Conservation (phyloP, 495 filamentous ascomycete genomes). For the Hypoxylon fragiforme region DNA sequence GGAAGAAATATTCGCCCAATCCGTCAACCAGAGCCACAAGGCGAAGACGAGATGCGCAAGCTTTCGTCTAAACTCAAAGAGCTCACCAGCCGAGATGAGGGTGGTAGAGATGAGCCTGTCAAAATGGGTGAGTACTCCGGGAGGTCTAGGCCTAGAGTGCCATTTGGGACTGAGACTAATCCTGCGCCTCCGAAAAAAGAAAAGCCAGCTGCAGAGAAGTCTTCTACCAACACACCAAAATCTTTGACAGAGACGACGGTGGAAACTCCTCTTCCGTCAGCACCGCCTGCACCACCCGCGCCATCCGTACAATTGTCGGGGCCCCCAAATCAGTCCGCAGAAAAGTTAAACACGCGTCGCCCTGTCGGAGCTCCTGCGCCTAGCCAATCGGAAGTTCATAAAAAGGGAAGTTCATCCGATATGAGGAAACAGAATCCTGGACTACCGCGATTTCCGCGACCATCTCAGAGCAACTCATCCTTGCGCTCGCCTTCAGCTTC, state of each 20-base stretch:
- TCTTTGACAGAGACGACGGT: conserved; percentile 11
- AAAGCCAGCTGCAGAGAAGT: conserved; percentile 2
- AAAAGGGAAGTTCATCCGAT: conserved; percentile 27
- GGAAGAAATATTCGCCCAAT: conserved; percentile 35
- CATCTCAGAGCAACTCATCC: conserved; percentile 22
- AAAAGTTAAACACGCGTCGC: conserved; percentile 24
- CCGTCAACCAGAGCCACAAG: conserved; percentile 16
- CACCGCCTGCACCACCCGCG: neutral
- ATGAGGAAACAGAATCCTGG: conserved; percentile 11
- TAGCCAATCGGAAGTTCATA: conserved; percentile 17
- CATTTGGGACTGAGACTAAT: neutral
- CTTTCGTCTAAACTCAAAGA: conserved; percentile 21
- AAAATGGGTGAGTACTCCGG: neutral
- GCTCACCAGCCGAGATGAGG: conserved; percentile 13
- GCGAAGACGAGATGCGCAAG: conserved; percentile 30
- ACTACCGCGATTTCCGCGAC: conserved; percentile 21
- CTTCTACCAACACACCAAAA: conserved; percentile 2
- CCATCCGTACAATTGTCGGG: conserved; percentile 16
- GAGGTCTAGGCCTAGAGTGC: neutral
- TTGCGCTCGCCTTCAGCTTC: conserved; percentile 11
- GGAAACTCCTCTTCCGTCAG: too few relatives aligned
- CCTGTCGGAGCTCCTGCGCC: conserved; percentile 19
- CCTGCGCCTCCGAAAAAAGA: neutral
- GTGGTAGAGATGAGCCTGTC: neutral
- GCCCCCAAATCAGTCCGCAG: conserved; percentile 28